Evolutionary conservation across 2,329 filamentous ascomycete genomes (phyloP), one percentile per base, ranked within the genome.

Genomic region (Neurospora crassa): DNA sequence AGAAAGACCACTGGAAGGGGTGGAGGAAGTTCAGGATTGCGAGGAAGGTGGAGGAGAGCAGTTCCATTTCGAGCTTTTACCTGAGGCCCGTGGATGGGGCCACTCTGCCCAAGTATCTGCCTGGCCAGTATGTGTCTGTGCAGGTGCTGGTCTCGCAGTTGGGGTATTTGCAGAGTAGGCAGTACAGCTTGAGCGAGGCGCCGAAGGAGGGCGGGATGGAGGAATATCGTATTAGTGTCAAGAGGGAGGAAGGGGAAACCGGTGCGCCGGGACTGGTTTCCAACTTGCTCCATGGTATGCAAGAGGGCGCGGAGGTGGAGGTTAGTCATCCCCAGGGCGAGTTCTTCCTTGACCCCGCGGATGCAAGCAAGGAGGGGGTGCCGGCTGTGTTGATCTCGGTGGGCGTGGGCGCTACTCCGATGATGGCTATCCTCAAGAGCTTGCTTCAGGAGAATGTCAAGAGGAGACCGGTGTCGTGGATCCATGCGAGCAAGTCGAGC

Each of bases 141-240:
- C 85, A 86, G 70, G 78, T 90, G 10, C 81, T 84, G 67, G 85
- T 92, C 0, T 85, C 87, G 0, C 81, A 83, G 68, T 83, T 91
- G 29, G 86, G 87, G n/a, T 84, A 90, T 75, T 81, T 85, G 71
- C 92, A 95, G 80, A 88, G 89, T 71, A 83, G 92, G 70, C 92
- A 95, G 82, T 95, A 93, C 82, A 92, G 89, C 67, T 83, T 95
- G 71, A 91, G 88, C 76, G 89, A 92, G 75, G 84, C 81, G 2
- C 83, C 84, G 4, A 74, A 75, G n/a, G 83, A 84, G 68, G 84
- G 84, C 8, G 47, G 47, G 16, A 63, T 63, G 53, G 82, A 83
- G 18, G 86, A 89, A 79, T 92, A 92, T 80, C 87, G 92, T 70
- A 89, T 95, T 81, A 91, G 88, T 74, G 89, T 95, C 73, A 94